These are phyloP conservation scores for Pochonia chlamydosporia DNA, from an alignment of 2,329 filamentous ascomycete genomes.

Conservation along the genomic window DNA sequence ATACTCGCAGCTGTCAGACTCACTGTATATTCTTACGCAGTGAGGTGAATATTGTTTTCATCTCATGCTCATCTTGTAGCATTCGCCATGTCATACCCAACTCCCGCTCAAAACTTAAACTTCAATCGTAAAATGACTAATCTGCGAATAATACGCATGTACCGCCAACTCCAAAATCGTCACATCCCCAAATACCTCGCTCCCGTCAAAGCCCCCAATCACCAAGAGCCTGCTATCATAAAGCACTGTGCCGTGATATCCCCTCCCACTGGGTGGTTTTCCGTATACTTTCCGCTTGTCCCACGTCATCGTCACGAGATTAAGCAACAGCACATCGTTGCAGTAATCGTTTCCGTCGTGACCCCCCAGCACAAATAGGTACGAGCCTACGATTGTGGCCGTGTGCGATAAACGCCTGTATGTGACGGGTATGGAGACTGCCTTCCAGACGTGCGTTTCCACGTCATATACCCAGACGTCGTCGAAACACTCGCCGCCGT, in stretches of 20 bases:
- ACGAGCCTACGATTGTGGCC: slow-evolving; percentile 63
- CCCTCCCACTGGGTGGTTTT: slow-evolving; percentile 54
- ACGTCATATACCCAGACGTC: slow-evolving; percentile 71
- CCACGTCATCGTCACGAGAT: slow-evolving; percentile 70
- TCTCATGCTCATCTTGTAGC: too few relatives aligned
- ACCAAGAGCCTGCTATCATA: slow-evolving; percentile 60
- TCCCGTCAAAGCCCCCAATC: slow-evolving; percentile 63
- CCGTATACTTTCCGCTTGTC: slow-evolving; percentile 62
- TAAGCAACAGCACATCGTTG: slow-evolving; percentile 62
- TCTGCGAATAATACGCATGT: slow-evolving; percentile 68
- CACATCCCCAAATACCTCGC: slow-evolving; percentile 62
- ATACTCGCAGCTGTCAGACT: too few relatives aligned
- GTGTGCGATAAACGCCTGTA: slow-evolving; percentile 63
- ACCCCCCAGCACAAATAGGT: slow-evolving; percentile 64
- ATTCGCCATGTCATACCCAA: too few relatives aligned
- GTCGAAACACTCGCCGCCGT: slow-evolving; percentile 66
- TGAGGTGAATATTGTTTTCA: too few relatives aligned
- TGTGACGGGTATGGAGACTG: slow-evolving; percentile 53
- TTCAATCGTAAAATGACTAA: slow-evolving; percentile 66
- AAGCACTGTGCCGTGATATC: slow-evolving; percentile 61
- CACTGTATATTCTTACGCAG: too few relatives aligned
- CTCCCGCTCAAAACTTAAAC: slow-evolving; percentile 43
- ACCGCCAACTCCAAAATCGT: slow-evolving; percentile 63
- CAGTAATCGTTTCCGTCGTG: slow-evolving; percentile 66
- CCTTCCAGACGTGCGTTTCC: slow-evolving; percentile 53